phyloP scores from a whole-genome alignment of 352 stramenopile species.

The Globisporangium spinosum region DNA sequence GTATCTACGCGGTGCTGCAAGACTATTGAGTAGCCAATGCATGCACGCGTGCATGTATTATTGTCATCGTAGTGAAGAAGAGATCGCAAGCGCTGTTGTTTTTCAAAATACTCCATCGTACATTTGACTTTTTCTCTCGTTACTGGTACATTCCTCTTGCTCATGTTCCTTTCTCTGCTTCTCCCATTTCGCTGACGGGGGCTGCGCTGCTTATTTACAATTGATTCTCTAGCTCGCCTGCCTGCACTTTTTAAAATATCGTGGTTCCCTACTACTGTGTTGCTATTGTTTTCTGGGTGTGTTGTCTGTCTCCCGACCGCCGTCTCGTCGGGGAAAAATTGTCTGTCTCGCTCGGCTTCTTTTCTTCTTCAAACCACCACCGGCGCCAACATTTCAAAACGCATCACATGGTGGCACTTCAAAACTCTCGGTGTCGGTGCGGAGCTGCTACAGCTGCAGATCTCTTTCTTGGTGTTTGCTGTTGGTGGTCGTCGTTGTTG shows the following conservation, averaged over 20 bases:
- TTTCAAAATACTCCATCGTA: slow-evolving; percentile 19
- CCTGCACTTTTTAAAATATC: slow-evolving; percentile 15
- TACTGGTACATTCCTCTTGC: slow-evolving; percentile 7
- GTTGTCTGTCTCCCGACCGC: background rate
- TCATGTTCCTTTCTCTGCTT: background rate
- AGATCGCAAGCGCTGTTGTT: background rate
- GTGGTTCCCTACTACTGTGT: background rate
- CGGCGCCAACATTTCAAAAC: slow-evolving; percentile 1
- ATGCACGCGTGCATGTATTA: background rate
- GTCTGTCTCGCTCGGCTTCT: slow-evolving; percentile 9
- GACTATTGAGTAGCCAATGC: background rate
- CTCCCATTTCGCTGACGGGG: slow-evolving; percentile 8
- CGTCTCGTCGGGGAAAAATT: slow-evolving; percentile 5
- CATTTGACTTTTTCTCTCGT: slow-evolving; percentile 14
- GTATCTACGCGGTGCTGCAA: background rate
- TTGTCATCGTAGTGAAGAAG: background rate
- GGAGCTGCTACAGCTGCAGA: slow-evolving; percentile 9
- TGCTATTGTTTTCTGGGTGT: slow-evolving; percentile 13
- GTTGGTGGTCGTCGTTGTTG: background rate
- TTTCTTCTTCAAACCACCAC: slow-evolving; percentile 7
- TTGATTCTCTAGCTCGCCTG: slow-evolving; percentile 5
- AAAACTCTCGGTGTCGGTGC: background rate
- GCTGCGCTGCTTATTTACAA: slow-evolving; percentile 12
- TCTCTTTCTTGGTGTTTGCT: slow-evolving; percentile 4
- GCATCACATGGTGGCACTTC: background rate